These are phyloP conservation scores for Acmispon strigosus DNA, from an alignment of 306 rosid genomes.

Conservation along the genomic window DNA sequence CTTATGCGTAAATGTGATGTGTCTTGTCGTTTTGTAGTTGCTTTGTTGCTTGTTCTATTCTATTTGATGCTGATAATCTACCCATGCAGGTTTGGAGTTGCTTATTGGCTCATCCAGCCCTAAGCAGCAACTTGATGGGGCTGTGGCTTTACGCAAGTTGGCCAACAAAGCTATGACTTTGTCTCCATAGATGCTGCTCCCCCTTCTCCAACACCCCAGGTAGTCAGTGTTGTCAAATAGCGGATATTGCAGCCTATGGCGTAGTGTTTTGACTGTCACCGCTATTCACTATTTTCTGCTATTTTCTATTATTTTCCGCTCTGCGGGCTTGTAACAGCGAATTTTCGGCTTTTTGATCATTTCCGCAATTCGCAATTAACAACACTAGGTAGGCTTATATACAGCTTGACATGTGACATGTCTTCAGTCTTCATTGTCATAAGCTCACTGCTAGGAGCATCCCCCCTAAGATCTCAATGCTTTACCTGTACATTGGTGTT, in stretches of 20 bases:
- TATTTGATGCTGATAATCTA: slow-evolving; percentile 13
- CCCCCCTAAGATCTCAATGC: not conserved
- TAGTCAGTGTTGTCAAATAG: too few relatives aligned
- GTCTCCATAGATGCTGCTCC: slow-evolving; percentile 92
- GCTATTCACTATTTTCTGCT: too few relatives aligned
- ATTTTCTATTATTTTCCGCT: too few relatives aligned
- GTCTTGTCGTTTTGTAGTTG: not conserved
- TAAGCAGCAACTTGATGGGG: slow-evolving; percentile 93
- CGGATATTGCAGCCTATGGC: too few relatives aligned
- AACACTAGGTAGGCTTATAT: slow-evolving; percentile 17
- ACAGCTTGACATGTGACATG: not conserved
- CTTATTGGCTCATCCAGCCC: slow-evolving; percentile 62
- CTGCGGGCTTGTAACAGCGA: too few relatives aligned
- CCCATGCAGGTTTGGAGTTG: slow-evolving; percentile 73
- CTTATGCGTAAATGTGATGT: not conserved
- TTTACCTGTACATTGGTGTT: not conserved
- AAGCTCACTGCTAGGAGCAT: too few relatives aligned
- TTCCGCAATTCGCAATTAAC: too few relatives aligned
- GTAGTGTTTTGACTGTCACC: too few relatives aligned
- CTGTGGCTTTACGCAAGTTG: slow-evolving; percentile 78
- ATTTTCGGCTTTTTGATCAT: too few relatives aligned
- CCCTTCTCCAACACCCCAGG: slow-evolving; percentile 98
- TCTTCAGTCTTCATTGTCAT: not conserved
- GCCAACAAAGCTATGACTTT: slow-evolving; percentile 71
- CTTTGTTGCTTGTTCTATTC: slow-evolving; percentile 8